These are phyloP conservation scores for Stachybotrys echinatus DNA, from an alignment of 2,329 filamentous ascomycete species.

Conservation along the genomic window DNA sequence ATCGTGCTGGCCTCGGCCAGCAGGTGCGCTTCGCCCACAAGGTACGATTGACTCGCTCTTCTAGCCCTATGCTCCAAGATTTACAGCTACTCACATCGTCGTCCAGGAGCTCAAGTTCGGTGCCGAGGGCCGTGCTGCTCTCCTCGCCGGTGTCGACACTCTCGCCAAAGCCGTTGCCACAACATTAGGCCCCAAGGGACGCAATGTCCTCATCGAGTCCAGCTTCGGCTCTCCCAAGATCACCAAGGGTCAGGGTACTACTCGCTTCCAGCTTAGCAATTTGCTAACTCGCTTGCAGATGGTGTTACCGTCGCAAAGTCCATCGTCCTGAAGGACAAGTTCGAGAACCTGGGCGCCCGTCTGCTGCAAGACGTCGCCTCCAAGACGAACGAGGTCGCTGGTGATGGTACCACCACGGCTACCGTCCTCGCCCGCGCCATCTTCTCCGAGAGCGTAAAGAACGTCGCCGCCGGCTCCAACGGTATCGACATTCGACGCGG, in stretches of 20 bases:
- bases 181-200: conserved; percentile 94
- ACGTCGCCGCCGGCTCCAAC: conserved; percentile 98
- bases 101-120: conserved; percentile 95
- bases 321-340: conserved; percentile 94
- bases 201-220: conserved; percentile 97
- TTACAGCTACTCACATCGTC: not conserved
- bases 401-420: conserved; percentile 97
- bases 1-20: conserved; percentile 67
- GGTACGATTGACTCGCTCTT: conserved; percentile 50
- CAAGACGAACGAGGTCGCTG: conserved; percentile 98
- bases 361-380: conserved; percentile 96
- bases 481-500: conserved; percentile 97
- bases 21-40: conserved; percentile 97
- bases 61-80: not conserved
- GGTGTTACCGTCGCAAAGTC: conserved; percentile 88
- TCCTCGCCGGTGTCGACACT: conserved; percentile 93
- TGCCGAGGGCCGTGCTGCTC: conserved; percentile 83
- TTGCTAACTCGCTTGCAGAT: conserved; percentile 47
- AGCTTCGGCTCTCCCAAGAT: conserved; percentile 99
- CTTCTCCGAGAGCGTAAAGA: conserved; percentile 99
- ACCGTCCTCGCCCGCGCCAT: conserved; percentile 96
- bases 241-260: conserved; percentile 73
- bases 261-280: not conserved
- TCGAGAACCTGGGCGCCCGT: conserved; percentile 97
- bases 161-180: conserved; percentile 94